These are phyloP conservation scores for Hemerocallis citrina DNA, from an alignment of 106 monocot genomes.

Conservation along the genomic window DNA sequence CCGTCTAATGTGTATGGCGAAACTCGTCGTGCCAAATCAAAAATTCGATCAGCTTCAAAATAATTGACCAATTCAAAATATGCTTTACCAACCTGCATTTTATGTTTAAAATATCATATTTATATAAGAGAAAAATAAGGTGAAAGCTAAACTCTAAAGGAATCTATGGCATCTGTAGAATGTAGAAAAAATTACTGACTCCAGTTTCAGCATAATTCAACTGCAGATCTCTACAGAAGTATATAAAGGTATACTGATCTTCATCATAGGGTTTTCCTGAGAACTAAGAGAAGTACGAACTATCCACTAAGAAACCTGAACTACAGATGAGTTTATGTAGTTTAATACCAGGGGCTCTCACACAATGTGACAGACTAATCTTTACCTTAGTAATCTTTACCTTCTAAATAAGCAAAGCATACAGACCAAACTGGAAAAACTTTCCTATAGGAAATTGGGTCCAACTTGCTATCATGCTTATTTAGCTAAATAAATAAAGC, in stretches of 20 bases:
- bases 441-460: no score
- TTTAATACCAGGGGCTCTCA: no score
- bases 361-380: no score
- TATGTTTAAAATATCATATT: neutral
- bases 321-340: no score
- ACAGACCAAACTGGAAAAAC: neutral
- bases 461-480: no score
- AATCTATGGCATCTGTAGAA: neutral
- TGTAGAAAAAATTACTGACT: neutral
- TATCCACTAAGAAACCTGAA: no score
- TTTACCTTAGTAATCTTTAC: no score
- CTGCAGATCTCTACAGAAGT: neutral
- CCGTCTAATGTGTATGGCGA: constrained; percentile 80
- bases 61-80: constrained; percentile 89
- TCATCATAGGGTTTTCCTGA: neutral
- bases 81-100: constrained; percentile 83
- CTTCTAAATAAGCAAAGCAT: neutral
- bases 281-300: no score
- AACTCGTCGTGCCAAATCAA: constrained; percentile 67
- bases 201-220: neutral
- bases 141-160: no score
- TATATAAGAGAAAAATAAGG: neutral
- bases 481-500: neutral
- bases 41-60: constrained; percentile 82
- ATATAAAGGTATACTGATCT: no score